These are phyloP conservation scores for Pseudoperonospora humuli DNA, from an alignment of 352 stramenopile genomes.

Conservation along the genomic window DNA sequence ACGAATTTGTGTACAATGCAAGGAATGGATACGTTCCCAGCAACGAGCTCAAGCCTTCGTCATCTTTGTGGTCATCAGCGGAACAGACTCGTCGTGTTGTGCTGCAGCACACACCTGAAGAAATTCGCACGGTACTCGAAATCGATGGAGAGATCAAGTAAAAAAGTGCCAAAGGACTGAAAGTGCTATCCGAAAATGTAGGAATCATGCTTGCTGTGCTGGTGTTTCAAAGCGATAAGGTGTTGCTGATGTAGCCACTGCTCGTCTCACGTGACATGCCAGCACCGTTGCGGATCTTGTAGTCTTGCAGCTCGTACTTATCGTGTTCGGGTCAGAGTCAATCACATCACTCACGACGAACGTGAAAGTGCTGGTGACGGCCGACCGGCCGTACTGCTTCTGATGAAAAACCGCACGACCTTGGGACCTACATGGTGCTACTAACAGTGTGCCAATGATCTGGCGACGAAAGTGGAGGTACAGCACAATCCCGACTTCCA, in stretches of 20 bases:
- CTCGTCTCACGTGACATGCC: too few relatives aligned
- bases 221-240: too few relatives aligned
- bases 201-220: too few relatives aligned
- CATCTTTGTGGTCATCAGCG: constrained; percentile 5
- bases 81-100: constrained; percentile 20
- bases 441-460: constrained; percentile 14
- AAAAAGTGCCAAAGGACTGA: neutral
- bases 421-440: constrained; percentile 2
- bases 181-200: too few relatives aligned
- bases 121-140: constrained; percentile 58
- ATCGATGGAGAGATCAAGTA: constrained; percentile 34
- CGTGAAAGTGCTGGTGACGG: constrained; percentile 16
- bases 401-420: constrained; percentile 14
- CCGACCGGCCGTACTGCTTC: constrained; percentile 14
- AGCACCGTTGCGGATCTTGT: too few relatives aligned
- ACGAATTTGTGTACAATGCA: constrained; percentile 51
- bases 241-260: too few relatives aligned
- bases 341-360: constrained; percentile 24
- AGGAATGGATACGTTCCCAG: constrained; percentile 31
- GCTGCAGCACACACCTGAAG: constrained; percentile 48
- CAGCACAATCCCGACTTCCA: constrained; percentile 22
- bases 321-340: too few relatives aligned
- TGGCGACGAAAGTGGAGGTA: constrained; percentile 26
- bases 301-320: too few relatives aligned
- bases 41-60: constrained; percentile 11